Evolutionary conservation across 2,329 filamentous ascomycete genomes (phyloP), one percentile per base, ranked within the genome.

Genomic region (Botrytis fragariae): DNA sequence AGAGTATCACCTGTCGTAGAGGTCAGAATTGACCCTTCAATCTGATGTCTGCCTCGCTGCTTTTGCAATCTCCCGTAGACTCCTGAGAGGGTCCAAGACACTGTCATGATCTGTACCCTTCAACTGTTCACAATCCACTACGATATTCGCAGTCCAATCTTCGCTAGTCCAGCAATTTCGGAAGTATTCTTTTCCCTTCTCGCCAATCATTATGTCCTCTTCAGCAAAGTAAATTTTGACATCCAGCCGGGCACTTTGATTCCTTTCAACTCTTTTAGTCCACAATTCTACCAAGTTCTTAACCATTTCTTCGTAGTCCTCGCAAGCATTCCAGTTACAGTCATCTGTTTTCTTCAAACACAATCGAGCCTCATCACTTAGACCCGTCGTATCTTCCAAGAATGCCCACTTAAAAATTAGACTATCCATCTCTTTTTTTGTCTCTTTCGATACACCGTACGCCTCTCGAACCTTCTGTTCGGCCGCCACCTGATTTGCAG

Each of bases 161-260:
- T 78, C 79, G 20, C 77, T 73, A 32, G 69, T 75, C 83, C 83
- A 86, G 71, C 83, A 84, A 6, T 80, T 63, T 72, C 85, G 80
- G 67, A 85, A 84, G 78, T 85, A 86, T 59, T 78, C 72, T 77
- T 81, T 80, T 4, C 85, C 85, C 20, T 79, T 78, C 61, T 80
- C 80, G 0, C 83, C 84, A 62, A 84, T 83, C 82, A 86, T 80
- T 1, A 81, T 75, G 78, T 86, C 85, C 4, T 77, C 80, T 25
- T 79, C 81, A 1, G 81, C 76, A 76, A 84, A 84, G 5, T 74
- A 61, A 14, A 78, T 69, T 22, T 73, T 73, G 0, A 80, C 68
- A 10, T 48, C 76, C 44, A 80, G 72, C 39, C 74, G 76, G 60
- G 65, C 59, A 22, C 57, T 73, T 35, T 73, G 75, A 4, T 74